Base-by-base conservation (phyloP, 441 rosid genomes). In the Cnidoscolus chayamansa region DNA sequence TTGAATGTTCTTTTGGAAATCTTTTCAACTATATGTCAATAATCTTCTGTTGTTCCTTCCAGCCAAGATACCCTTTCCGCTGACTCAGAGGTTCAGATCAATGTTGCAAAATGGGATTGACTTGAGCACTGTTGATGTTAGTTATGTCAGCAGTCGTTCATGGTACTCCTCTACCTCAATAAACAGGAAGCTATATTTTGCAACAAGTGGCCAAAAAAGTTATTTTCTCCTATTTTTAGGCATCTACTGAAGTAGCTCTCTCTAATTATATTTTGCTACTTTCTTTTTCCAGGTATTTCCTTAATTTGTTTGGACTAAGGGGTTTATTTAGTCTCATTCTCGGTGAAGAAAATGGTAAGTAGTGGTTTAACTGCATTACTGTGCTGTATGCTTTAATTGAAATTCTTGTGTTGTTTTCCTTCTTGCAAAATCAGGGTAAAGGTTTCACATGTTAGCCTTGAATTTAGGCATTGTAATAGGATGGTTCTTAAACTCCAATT, bases 81-180 rank as follows among this genome's bases (percentile, higher is more conserved):
- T 95, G 72, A 95, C 98, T 76, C 98, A 93, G 72, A 90, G 98
- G 83, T 95, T 95, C 84, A 88, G 98, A 74, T 84, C 98, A 65
- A 95, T 95, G 99, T 81, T 95, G 83, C 99, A 95, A 85, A 93
- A 95, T 79, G 99, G 98, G 72, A 95, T 95, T 75, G 99, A 95
- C 82, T 84, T 95, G 83, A 95, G 98, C 83, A 91, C 97, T 9
- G 99, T 95, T 2, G 98, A 95, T 77, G 99, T 95, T 69, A 95
- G 99, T 84, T 95, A 95, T 50, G 99, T 95, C 64, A 95, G 99
- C 71, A 93, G 99, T 76, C 97, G 97, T 13, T 95, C 97, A 68
- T 95, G 99, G 99, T 93, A 93, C 66, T 77, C 75, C 31, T 71
- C 71, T 16, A 64, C 13, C 25, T 68, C 61, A 61, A 12, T 66